Conservation (phyloP, 1,284 basidiomycete genomes). For the Apiotrichum domesticum region DNA sequence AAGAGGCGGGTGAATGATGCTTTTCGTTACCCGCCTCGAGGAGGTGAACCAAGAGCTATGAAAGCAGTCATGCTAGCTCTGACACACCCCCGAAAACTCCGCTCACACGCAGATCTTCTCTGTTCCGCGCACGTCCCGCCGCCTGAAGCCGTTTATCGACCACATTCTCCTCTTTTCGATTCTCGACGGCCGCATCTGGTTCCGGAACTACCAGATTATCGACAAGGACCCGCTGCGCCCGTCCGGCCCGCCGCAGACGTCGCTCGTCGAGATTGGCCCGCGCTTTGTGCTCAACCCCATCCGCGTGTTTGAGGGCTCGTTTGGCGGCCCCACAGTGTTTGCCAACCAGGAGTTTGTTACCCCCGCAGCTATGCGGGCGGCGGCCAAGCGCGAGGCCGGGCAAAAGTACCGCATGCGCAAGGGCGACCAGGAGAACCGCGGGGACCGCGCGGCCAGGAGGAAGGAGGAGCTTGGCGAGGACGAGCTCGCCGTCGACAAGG, state of each 20-base stretch:
- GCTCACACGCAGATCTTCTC: conserved; percentile 70
- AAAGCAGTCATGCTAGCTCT: background rate
- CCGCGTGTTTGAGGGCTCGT: conserved; percentile 95
- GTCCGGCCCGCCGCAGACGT: conserved; percentile 52
- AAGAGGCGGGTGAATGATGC: background rate
- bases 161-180: conserved; percentile 95
- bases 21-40: background rate
- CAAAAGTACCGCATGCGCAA: conserved; percentile 74
- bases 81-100: background rate
- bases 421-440: conserved; percentile 64
- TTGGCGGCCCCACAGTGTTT: conserved; percentile 89
- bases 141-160: conserved; percentile 95
- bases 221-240: conserved; percentile 58
- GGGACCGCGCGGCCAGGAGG: conserved; percentile 61
- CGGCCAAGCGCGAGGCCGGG: conserved; percentile 65
- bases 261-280: conserved; percentile 90
- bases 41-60: too few species aligned
- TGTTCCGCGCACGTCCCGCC: conserved; percentile 80
- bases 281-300: conserved; percentile 97
- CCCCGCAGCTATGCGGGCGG: conserved; percentile 73
- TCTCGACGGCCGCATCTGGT: conserved; percentile 96
- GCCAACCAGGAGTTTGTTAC: conserved; percentile 95
- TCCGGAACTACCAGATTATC: conserved; percentile 78
- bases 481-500: conserved; percentile 74
- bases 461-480: conserved; percentile 62